Conservation (phyloP, 345 rosid genomes). For the Turnera subulata region DNA sequence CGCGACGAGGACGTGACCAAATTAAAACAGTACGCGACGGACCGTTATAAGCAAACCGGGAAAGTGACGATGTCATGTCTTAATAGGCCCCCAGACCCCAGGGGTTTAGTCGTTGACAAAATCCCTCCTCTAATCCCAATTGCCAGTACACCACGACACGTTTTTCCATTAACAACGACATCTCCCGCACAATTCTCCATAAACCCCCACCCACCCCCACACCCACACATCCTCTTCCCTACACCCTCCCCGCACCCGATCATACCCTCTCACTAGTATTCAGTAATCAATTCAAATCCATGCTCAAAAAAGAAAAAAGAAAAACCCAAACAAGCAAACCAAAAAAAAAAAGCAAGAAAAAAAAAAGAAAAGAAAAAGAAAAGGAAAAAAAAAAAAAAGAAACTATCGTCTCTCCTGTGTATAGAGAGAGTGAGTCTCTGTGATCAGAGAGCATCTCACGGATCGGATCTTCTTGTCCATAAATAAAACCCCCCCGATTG, state of each 20-base stretch:
- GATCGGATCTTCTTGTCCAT: conserved; percentile 56
- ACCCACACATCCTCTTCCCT: background rate
- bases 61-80: too few species aligned
- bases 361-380: background rate
- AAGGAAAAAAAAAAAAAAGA: conserved; percentile 17
- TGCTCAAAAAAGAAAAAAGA: background rate
- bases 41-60: too few species aligned
- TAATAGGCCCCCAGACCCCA: too few species aligned
- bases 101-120: too few species aligned
- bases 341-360: background rate
- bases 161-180: too few species aligned
- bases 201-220: background rate
- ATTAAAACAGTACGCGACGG: too few species aligned
- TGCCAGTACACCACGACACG: too few species aligned
- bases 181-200: too few species aligned
- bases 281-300: conserved; percentile 17
- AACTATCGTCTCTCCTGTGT: conserved; percentile 22
- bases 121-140: too few species aligned
- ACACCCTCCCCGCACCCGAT: conserved; percentile 34
- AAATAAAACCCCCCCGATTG: conserved; percentile 24
- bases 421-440: background rate
- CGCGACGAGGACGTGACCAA: too few species aligned
- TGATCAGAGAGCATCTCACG: conserved; percentile 44
- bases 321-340: background rate
- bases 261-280: conserved; percentile 23